A percentile compares a stretch with the other conserved stretches of the same genome.
phyloP scores from a whole-genome alignment of 1,284 basidiomycete genomes.

The Heliocybe sulcata region DNA sequence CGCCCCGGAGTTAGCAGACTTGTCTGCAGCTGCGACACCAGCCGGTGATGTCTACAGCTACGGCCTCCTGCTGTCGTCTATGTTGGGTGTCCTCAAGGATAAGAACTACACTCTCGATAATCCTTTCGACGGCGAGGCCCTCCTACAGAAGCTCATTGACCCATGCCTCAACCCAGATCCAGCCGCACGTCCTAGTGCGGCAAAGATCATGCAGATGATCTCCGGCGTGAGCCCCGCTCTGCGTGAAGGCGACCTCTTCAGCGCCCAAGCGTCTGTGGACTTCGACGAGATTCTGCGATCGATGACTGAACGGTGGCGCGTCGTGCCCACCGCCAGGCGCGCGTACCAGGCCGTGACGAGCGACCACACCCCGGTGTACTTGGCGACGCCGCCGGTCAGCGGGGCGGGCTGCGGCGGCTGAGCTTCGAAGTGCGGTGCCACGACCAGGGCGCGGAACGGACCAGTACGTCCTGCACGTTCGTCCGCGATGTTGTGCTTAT shows the following conservation, averaged over 20 bases:
- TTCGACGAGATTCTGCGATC: background rate
- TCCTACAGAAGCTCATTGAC: background rate
- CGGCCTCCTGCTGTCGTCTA: background rate
- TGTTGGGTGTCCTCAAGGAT: background rate
- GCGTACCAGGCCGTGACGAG: background rate
- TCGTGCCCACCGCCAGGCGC: background rate
- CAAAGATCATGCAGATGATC: background rate
- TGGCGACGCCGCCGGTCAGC: background rate
- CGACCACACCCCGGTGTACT: background rate
- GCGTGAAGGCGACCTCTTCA: background rate
- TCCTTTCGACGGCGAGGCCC: background rate
- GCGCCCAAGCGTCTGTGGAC: background rate
- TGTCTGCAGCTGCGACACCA: background rate
- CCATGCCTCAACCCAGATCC: background rate
- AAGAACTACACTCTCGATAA: background rate
- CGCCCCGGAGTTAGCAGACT: background rate
- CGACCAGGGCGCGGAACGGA: background rate
- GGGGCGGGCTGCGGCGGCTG: background rate
- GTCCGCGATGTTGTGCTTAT: background rate
- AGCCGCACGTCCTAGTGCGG: background rate
- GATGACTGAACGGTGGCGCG: background rate
- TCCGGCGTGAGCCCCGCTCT: background rate
- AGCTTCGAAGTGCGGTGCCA: background rate
- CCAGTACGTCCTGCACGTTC: background rate
- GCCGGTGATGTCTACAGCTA: background rate